These are phyloP conservation scores for Leptodermis oblonga DNA, from an alignment of 257 asterid species.

Conservation along the genomic window DNA sequence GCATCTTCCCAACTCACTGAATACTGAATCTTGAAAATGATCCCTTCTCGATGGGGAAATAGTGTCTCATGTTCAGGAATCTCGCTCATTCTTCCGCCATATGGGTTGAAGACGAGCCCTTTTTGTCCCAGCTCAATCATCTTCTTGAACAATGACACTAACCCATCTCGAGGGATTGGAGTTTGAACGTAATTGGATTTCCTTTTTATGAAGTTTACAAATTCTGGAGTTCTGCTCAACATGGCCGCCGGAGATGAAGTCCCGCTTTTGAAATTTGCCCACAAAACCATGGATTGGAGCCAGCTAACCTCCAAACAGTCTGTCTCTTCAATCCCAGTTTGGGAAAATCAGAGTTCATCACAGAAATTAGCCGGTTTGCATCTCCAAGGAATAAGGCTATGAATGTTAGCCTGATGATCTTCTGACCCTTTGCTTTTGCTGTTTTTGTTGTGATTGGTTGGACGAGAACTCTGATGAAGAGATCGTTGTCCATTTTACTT, in stretches of 20 bases:
- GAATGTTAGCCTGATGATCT: conserved; percentile 13
- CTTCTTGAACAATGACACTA: conserved; percentile 13
- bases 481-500: conserved; percentile 17
- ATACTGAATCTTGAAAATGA: conserved; percentile 39
- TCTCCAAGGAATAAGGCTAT: conserved; percentile 16
- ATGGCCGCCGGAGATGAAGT: background rate
- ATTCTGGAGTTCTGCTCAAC: background rate
- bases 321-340: conserved; percentile 12
- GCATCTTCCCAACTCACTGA: conserved; percentile 28
- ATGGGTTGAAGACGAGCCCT: conserved; percentile 36
- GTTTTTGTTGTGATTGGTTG: conserved; percentile 10
- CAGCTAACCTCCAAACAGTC: conserved; percentile 25
- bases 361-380: conserved; percentile 4
- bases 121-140: conserved; percentile 21
- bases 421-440: background rate
- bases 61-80: conserved; percentile 30
- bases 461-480: conserved; percentile 19
- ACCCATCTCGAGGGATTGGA: background rate
- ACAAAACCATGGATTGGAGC: conserved; percentile 37
- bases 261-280: conserved; percentile 23
- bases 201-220: conserved; percentile 1
- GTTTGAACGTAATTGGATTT: conserved; percentile 10
- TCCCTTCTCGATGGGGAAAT: conserved; percentile 40
- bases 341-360: conserved; percentile 11
- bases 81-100: conserved; percentile 37